A percentile compares a stretch with the other conserved stretches of the same genome.
phyloP scores from a whole-genome alignment of 768 basidiomycete species.

The Russula compacta region DNA sequence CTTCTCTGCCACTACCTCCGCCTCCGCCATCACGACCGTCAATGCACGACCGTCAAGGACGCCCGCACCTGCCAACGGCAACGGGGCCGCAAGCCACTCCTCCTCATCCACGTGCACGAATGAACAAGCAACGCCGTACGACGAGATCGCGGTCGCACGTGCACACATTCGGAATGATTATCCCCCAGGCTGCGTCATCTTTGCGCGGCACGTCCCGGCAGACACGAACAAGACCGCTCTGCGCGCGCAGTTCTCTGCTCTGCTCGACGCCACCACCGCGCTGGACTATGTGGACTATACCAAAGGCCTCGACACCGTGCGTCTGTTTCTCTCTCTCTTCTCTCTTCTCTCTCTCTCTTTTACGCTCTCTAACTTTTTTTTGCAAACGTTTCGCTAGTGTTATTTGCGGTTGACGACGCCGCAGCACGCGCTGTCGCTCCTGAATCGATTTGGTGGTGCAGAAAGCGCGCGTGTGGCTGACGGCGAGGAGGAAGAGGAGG shows the following conservation, averaged over 20 bases:
- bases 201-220: constrained; percentile 58
- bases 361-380: too few species aligned
- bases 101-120: too few species aligned
- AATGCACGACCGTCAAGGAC: background rate
- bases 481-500: constrained; percentile 17
- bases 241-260: constrained; percentile 46
- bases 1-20: too few species aligned
- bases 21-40: too few species aligned
- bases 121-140: too few species aligned
- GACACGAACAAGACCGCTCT: constrained; percentile 79
- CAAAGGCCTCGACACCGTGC: constrained; percentile 67
- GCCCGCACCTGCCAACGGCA: background rate
- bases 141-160: too few species aligned
- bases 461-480: background rate
- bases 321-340: constrained; percentile 16
- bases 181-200: constrained; percentile 59
- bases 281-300: constrained; percentile 75
- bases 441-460: constrained; percentile 40
- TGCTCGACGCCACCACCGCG: constrained; percentile 32
- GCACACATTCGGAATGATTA: too few species aligned
- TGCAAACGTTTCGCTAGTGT: constrained; percentile 38
- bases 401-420: constrained; percentile 58
- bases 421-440: constrained; percentile 35
- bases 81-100: too few species aligned
- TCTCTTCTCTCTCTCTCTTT: background rate